Evolutionary conservation across 2,329 filamentous ascomycete species (phyloP).

Genomic region (Dactylellina cionopaga): DNA sequence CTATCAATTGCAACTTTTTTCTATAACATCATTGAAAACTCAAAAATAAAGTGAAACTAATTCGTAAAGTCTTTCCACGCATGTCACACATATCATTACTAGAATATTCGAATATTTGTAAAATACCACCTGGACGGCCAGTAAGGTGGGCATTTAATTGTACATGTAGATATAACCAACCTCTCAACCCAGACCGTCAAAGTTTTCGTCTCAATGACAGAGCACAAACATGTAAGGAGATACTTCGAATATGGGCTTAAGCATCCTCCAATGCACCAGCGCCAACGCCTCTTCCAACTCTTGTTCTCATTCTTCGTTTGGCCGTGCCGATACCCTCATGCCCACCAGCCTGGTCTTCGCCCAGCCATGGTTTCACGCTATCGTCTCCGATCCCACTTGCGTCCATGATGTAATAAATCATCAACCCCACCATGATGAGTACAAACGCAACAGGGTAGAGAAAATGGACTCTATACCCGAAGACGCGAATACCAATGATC

Average conservation of each 20-base stretch:
- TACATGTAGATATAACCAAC: no score
- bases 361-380: constrained; percentile 92
- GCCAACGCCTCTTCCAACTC: constrained; percentile 43
- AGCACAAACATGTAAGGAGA: no score
- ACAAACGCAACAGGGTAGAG: constrained; percentile 97
- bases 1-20: not conserved
- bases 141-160: no score
- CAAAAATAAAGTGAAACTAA: not conserved
- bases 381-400: constrained; percentile 65
- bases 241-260: not conserved
- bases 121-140: no score
- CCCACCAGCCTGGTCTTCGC: constrained; percentile 82
- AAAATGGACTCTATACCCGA: constrained; percentile 81
- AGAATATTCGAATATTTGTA: no score
- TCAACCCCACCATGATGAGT: constrained; percentile 76
- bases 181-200: no score
- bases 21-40: no score
- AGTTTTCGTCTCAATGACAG: no score
- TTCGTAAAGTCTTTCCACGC: not conserved
- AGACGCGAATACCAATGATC: constrained; percentile 88
- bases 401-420: constrained; percentile 79
- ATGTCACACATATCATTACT: no score
- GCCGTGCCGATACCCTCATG: constrained; percentile 85
- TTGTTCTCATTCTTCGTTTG: constrained; percentile 69
- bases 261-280: constrained; percentile 10